Conservation (phyloP, 306 rosid species). For the Trifolium fragiferum region DNA sequence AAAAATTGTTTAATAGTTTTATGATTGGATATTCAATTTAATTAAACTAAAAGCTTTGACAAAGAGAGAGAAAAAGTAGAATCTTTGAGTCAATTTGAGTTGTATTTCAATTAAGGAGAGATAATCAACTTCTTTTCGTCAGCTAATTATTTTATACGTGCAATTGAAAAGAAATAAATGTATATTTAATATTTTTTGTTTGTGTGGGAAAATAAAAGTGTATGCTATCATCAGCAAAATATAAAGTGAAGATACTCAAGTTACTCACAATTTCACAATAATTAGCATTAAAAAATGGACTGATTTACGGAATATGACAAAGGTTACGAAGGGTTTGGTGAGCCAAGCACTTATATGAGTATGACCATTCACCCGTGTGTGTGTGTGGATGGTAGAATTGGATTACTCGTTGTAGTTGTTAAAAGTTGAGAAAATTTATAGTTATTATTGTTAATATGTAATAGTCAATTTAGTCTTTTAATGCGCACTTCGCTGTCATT, state of each 20-base stretch:
- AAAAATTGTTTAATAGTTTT: slow-evolving; percentile 28
- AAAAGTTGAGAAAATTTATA: no score
- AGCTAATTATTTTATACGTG: slow-evolving; percentile 14
- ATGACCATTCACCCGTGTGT: background rate
- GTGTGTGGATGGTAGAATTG: no score
- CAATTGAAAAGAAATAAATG: slow-evolving; percentile 2
- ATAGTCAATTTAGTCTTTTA: no score
- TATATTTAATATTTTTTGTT: background rate
- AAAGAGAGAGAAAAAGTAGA: slow-evolving; percentile 4
- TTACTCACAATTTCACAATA: slow-evolving; percentile 33
- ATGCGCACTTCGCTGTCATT: no score
- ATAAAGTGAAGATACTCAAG: slow-evolving; percentile 43
- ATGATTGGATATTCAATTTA: slow-evolving; percentile 7
- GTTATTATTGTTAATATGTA: no score
- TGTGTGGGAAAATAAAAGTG: background rate
- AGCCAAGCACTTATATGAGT: background rate
- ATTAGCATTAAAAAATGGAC: slow-evolving; percentile 22
- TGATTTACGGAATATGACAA: slow-evolving; percentile 20
- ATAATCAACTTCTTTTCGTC: slow-evolving; percentile 24
- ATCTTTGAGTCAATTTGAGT: slow-evolving; percentile 35
- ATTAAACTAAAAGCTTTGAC: slow-evolving; percentile 20
- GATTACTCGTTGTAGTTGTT: no score
- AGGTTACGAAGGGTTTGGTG: background rate
- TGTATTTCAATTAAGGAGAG: slow-evolving; percentile 33
- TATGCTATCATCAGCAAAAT: slow-evolving; percentile 26